These are phyloP conservation scores for Fusarium nematophilum DNA, from an alignment of 2,329 filamentous ascomycete genomes.

Conservation along the genomic window DNA sequence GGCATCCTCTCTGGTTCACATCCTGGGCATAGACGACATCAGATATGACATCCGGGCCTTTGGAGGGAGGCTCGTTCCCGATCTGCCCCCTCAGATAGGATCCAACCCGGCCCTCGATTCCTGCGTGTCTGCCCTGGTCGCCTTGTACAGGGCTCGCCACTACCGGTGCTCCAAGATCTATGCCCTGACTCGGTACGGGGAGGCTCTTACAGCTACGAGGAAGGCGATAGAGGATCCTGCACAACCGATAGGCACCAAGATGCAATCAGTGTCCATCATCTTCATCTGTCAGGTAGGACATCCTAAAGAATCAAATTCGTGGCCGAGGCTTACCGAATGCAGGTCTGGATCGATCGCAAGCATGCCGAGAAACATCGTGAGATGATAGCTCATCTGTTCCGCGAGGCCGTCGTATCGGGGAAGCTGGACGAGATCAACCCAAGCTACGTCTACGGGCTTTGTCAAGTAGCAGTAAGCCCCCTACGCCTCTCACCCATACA, in stretches of 20 bases:
- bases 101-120: slow-evolving; percentile 26
- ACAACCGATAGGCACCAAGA: slow-evolving; percentile 22
- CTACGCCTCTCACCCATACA: neutral
- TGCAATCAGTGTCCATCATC: slow-evolving; percentile 30
- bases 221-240: slow-evolving; percentile 8
- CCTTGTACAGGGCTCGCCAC: slow-evolving; percentile 21
- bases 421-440: slow-evolving; percentile 21
- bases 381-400: slow-evolving; percentile 28
- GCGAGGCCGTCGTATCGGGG: slow-evolving; percentile 23
- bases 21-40: slow-evolving; percentile 34
- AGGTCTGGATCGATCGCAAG: slow-evolving; percentile 37
- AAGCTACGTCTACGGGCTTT: slow-evolving; percentile 28
- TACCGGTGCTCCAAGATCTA: slow-evolving; percentile 11
- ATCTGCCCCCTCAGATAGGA: slow-evolving; percentile 30
- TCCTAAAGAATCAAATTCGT: fast-evolving
- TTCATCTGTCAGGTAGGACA: slow-evolving; percentile 33
- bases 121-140: slow-evolving; percentile 31
- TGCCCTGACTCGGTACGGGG: slow-evolving; percentile 28
- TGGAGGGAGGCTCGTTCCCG: slow-evolving; percentile 29
- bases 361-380: slow-evolving; percentile 14
- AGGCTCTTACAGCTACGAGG: slow-evolving; percentile 22
- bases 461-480: slow-evolving; percentile 30
- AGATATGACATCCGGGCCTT: slow-evolving; percentile 36
- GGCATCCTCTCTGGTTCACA: slow-evolving; percentile 27
- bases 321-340: neutral